Percentiles rank a stretch among this genome's conserved stretches.
These are phyloP conservation scores for Diaporthe citrichinensis DNA, from an alignment of 2,329 filamentous ascomycete genomes.

Conservation along the genomic window DNA sequence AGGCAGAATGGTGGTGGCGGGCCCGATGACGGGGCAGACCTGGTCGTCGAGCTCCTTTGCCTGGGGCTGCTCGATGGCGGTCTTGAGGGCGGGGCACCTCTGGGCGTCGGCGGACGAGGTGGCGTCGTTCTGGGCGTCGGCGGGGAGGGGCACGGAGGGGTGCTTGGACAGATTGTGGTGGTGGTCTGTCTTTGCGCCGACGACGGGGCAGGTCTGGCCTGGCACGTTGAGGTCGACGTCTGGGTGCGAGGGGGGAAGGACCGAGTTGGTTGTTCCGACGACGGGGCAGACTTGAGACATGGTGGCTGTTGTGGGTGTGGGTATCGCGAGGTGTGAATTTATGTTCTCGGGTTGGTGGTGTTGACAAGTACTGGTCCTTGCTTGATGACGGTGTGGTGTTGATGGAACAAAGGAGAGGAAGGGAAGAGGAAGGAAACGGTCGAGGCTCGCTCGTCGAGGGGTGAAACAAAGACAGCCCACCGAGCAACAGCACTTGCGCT, in stretches of 20 bases:
- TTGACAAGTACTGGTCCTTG: neutral
- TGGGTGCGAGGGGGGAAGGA: constrained; percentile 56
- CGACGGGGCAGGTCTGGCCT: constrained; percentile 57
- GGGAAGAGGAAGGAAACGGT: neutral
- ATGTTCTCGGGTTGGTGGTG: neutral
- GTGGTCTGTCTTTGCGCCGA: constrained; percentile 58
- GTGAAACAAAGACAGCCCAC: constrained; percentile 27
- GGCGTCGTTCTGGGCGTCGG: constrained; percentile 41
- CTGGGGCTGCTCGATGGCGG: constrained; percentile 54
- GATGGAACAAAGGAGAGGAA: neutral
- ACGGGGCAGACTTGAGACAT: constrained; percentile 55
- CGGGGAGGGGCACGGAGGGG: constrained; percentile 51
- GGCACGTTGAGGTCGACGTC: constrained; percentile 57
- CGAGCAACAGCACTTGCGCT: neutral
- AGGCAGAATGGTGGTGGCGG: constrained; percentile 58
- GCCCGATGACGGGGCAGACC: constrained; percentile 58
- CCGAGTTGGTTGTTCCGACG: constrained; percentile 58
- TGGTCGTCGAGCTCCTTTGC: constrained; percentile 57
- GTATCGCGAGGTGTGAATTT: constrained; percentile 34
- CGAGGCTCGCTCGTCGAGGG: neutral
- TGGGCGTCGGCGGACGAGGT: constrained; percentile 52
- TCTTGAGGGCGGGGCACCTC: constrained; percentile 55
- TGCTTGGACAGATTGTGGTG: constrained; percentile 57
- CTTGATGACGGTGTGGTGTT: constrained; percentile 5
- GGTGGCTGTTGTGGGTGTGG: constrained; percentile 37